Percentiles rank a stretch among this genome's conserved stretches.
phyloP scores from a whole-genome alignment of 345 rosid species.

The Pugionium dolabratum region DNA sequence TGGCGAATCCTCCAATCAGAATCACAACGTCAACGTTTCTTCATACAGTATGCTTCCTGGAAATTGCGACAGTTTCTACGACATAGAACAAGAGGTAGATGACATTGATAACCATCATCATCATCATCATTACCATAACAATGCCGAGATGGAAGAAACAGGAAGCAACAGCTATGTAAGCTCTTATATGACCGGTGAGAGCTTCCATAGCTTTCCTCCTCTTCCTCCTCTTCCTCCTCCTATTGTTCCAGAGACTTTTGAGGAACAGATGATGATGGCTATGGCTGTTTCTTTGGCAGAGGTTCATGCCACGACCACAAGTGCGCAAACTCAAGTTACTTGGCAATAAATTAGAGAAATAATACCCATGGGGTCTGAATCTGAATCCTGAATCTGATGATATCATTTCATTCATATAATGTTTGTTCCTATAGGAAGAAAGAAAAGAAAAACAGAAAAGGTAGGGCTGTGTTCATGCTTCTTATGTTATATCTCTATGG shows the following conservation, averaged over 20 bases:
- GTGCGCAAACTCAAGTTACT: constrained; percentile 50
- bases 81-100: constrained; percentile 48
- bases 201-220: constrained; percentile 42
- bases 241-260: constrained; percentile 78
- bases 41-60: constrained; percentile 52
- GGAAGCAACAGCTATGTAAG: constrained; percentile 70
- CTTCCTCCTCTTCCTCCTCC: constrained; percentile 43
- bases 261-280: constrained; percentile 97
- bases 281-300: constrained; percentile 95
- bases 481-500: background rate
- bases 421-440: constrained; percentile 37
- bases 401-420: constrained; percentile 37
- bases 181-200: constrained; percentile 54
- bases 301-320: constrained; percentile 59
- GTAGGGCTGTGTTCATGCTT: constrained; percentile 18
- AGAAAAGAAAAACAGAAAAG: constrained; percentile 9
- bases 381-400: constrained; percentile 20
- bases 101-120: constrained; percentile 40
- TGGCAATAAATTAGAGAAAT: constrained; percentile 58
- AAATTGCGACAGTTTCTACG: constrained; percentile 52
- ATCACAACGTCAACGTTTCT: constrained; percentile 45
- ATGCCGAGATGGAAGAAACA: constrained; percentile 58
- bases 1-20: constrained; percentile 55
- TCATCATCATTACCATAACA: constrained; percentile 34
- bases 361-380: constrained; percentile 19